Percentiles rank a stretch among this genome's conserved stretches.
Evolutionary conservation across 345 rosid genomes (phyloP).

Genomic region (Mercurialis annua): DNA sequence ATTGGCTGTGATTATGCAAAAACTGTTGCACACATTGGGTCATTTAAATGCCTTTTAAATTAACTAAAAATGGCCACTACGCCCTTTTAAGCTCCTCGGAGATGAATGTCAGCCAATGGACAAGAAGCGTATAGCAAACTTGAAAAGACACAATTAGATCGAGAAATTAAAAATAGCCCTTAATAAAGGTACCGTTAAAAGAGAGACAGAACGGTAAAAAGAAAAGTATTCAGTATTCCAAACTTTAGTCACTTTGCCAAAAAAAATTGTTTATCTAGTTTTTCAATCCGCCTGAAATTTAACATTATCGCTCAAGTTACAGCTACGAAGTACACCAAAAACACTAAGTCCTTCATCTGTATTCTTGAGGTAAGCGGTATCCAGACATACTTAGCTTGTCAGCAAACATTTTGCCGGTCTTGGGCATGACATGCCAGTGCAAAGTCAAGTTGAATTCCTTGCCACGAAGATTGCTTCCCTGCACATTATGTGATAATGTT

Average conservation of each 20-base stretch:
- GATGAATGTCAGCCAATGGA: too few relatives aligned
- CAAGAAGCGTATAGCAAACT: too few relatives aligned
- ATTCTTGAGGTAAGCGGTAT: constrained; percentile 68
- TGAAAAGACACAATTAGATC: too few relatives aligned
- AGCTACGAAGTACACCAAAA: constrained; percentile 14
- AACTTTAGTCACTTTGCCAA: not conserved
- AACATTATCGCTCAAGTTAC: constrained; percentile 28
- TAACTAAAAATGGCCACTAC: too few relatives aligned
- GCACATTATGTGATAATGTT: constrained; percentile 10
- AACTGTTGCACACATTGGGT: too few relatives aligned
- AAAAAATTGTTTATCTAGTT: not conserved
- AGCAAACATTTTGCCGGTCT: constrained; percentile 87
- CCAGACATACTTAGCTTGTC: constrained; percentile 73
- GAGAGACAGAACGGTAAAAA: not conserved
- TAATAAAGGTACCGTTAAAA: too few relatives aligned
- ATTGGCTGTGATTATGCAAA: too few relatives aligned
- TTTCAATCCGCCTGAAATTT: constrained; percentile 12
- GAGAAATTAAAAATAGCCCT: too few relatives aligned
- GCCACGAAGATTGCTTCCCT: constrained; percentile 84
- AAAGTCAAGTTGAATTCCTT: constrained; percentile 82
- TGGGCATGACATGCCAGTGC: constrained; percentile 98
- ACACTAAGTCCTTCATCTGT: constrained; percentile 39
- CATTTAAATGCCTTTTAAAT: too few relatives aligned
- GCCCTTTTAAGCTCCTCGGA: too few relatives aligned
- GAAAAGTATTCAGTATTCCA: not conserved